Evolutionary conservation across 2,329 filamentous ascomycete species (phyloP).

Genomic region (Neopestalotiopsis clavispora): DNA sequence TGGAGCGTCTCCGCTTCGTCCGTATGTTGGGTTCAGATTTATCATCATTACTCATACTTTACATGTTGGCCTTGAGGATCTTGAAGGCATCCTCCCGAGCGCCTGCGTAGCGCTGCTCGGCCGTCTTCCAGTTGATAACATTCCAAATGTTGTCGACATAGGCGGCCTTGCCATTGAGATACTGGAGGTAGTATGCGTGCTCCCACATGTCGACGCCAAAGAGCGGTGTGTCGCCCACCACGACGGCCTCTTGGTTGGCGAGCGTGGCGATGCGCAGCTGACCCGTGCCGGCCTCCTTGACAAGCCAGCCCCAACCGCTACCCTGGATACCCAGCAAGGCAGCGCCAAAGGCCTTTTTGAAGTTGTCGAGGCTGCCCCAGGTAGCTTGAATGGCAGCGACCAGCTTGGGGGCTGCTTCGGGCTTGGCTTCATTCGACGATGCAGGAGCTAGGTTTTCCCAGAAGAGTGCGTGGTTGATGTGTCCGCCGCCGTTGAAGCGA

Average conservation of each 20-base stretch:
- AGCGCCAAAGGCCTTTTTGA: slow-evolving; percentile 69
- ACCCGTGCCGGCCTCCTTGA: slow-evolving; percentile 65
- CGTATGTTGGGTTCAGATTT: background rate
- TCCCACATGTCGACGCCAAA: slow-evolving; percentile 92
- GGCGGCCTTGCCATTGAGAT: slow-evolving; percentile 75
- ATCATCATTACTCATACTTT: background rate
- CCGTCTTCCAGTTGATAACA: slow-evolving; percentile 77
- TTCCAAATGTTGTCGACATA: slow-evolving; percentile 81
- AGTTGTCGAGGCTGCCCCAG: slow-evolving; percentile 72
- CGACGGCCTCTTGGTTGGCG: slow-evolving; percentile 84
- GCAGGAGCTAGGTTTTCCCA: slow-evolving; percentile 81
- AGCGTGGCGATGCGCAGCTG: slow-evolving; percentile 76
- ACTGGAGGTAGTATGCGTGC: slow-evolving; percentile 90
- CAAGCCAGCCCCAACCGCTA: slow-evolving; percentile 88
- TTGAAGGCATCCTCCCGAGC: slow-evolving; percentile 36
- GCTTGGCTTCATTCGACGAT: slow-evolving; percentile 59
- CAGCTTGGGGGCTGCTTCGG: slow-evolving; percentile 62
- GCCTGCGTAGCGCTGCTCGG: slow-evolving; percentile 62
- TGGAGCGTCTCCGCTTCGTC: background rate
- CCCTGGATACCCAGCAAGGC: slow-evolving; percentile 76
- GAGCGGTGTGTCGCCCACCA: slow-evolving; percentile 66
- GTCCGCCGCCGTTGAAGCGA: slow-evolving; percentile 89
- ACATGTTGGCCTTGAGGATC: slow-evolving; percentile 35
- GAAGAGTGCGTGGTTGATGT: slow-evolving; percentile 93
- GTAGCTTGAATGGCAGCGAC: slow-evolving; percentile 63